Evolutionary conservation across 1,139 yeast genomes (phyloP).

Genomic region (Blastobotrys raffinosifermentans): DNA sequence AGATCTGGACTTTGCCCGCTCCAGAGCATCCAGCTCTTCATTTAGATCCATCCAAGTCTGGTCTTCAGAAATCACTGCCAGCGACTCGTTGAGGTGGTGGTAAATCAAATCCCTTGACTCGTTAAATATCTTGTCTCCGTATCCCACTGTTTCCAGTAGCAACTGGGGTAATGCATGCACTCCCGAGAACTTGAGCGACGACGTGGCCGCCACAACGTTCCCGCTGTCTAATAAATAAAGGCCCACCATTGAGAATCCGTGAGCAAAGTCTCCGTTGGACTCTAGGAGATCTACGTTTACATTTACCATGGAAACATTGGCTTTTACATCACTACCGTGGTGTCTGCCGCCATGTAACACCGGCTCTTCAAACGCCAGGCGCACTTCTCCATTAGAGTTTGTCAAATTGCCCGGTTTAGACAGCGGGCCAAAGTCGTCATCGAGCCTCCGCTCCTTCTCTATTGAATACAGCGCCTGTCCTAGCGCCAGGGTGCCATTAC

Average conservation of each 20-base stretch:
- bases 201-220: conserved; percentile 54
- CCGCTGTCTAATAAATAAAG: conserved; percentile 70
- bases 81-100: conserved; percentile 40
- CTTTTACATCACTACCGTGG: conserved; percentile 8
- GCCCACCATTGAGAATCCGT: conserved; percentile 48
- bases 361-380: conserved; percentile 19
- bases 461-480: not conserved
- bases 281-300: conserved; percentile 20
- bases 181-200: conserved; percentile 71
- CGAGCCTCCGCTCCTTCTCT: not conserved
- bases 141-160: conserved; percentile 33
- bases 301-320: conserved; percentile 21
- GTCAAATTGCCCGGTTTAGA: conserved; percentile 19
- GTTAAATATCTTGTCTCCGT: too few species aligned
- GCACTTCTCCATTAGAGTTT: conserved; percentile 15
- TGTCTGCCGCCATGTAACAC: too few species aligned
- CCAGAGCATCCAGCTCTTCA: conserved; percentile 38
- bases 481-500: not conserved
- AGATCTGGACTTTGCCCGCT: not conserved
- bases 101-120: conserved; percentile 37
- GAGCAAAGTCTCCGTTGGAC: conserved; percentile 15
- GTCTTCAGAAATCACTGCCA: conserved; percentile 11
- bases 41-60: conserved; percentile 40
- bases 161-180: conserved; percentile 52
- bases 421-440: not conserved